phyloP scores from a whole-genome alignment of 768 basidiomycete genomes.

The Lactarius tabidus region DNA sequence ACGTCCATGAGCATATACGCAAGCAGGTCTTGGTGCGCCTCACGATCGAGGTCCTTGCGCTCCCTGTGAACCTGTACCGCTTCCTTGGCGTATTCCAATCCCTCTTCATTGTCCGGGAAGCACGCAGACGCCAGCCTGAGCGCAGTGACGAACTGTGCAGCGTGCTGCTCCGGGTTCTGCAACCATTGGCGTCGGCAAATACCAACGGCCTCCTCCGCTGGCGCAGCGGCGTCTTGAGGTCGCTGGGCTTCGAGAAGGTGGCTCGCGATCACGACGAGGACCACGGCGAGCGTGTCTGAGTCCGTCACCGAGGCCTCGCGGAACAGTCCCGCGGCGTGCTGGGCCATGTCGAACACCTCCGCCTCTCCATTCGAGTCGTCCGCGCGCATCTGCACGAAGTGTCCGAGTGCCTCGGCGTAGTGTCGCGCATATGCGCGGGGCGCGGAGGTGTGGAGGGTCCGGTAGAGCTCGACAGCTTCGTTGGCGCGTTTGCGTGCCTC shows the following conservation, averaged over 20 bases:
- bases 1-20: slow-evolving; percentile 20
- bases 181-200: slow-evolving; percentile 9
- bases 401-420: slow-evolving; percentile 17
- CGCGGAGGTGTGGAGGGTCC: slow-evolving; percentile 9
- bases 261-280: slow-evolving; percentile 13
- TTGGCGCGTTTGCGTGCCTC: slow-evolving; percentile 17
- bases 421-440: slow-evolving; percentile 2
- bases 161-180: background rate
- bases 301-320: slow-evolving; percentile 11
- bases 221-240: background rate
- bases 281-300: slow-evolving; percentile 7
- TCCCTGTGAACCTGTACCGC: slow-evolving; percentile 16
- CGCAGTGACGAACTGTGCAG: background rate
- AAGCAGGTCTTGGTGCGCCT: background rate
- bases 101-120: background rate
- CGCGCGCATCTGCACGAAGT: slow-evolving; percentile 10
- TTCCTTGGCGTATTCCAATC: slow-evolving; percentile 13
- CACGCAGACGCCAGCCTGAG: slow-evolving; percentile 14
- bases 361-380: background rate
- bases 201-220: slow-evolving; percentile 12
- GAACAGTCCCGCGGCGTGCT: slow-evolving; percentile 15
- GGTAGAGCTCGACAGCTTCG: slow-evolving; percentile 6
- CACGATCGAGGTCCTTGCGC: slow-evolving; percentile 4
- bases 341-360: slow-evolving; percentile 18
- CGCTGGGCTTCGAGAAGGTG: background rate